Evolutionary conservation across 257 asterid species (phyloP).

Genomic region (Scutellaria minor): DNA sequence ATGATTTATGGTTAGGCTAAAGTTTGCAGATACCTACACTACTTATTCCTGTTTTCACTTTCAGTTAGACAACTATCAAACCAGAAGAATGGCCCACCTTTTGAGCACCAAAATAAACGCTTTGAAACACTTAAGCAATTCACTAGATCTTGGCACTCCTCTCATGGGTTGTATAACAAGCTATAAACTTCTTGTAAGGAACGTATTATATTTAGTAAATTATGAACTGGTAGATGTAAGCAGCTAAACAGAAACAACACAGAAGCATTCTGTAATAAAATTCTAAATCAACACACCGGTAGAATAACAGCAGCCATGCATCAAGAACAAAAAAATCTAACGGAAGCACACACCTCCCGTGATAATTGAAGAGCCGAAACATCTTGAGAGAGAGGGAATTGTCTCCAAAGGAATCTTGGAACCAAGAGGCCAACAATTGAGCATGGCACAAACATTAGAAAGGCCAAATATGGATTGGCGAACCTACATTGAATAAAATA

Average conservation of each 20-base stretch:
- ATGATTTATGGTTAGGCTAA: constrained; percentile 13
- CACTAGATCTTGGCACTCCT: constrained; percentile 26
- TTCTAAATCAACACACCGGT: constrained; percentile 13
- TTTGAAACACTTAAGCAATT: constrained; percentile 25
- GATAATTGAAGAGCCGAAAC: constrained; percentile 50
- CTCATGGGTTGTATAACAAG: constrained; percentile 28
- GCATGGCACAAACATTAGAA: constrained; percentile 86
- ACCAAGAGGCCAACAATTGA: constrained; percentile 81
- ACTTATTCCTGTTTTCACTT: constrained; percentile 2
- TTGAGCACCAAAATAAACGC: constrained; percentile 15
- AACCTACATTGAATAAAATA: constrained; percentile 57
- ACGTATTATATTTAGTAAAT: neutral
- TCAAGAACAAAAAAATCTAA: constrained; percentile 25
- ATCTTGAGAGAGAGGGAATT: constrained; percentile 74
- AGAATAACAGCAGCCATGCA: constrained; percentile 4
- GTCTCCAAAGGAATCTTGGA: constrained; percentile 72
- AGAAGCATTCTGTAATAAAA: constrained; percentile 31
- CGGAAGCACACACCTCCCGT: constrained; percentile 60
- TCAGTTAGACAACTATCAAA: neutral
- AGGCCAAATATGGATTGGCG: constrained; percentile 80
- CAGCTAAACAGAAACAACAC: constrained; percentile 14
- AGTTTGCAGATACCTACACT: constrained; percentile 16
- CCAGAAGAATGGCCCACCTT: constrained; percentile 4
- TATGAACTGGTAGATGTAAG: constrained; percentile 1
- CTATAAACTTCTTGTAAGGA: neutral